A percentile compares a stretch with the other conserved stretches of the same genome.
Evolutionary conservation across 306 rosid species (phyloP).

Genomic region (Cucurbita ficifolia): DNA sequence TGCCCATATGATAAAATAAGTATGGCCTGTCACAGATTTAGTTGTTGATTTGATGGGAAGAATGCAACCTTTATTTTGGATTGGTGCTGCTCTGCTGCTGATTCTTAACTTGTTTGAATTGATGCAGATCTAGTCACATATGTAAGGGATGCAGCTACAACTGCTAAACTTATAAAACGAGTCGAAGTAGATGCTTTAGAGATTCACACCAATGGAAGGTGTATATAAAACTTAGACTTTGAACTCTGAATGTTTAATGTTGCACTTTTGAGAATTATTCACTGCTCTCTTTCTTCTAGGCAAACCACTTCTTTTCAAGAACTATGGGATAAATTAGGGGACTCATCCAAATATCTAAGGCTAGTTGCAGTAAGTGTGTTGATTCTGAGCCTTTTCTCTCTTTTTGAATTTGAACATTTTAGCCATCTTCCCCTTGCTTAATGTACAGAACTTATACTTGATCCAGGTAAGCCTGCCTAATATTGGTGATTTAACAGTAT

Average conservation of each 20-base stretch:
- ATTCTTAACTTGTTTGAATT: constrained; percentile 6
- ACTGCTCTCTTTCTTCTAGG: constrained; percentile 16
- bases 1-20: constrained; percentile 92
- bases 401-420: background rate
- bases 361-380: constrained; percentile 63
- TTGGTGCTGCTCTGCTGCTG: background rate
- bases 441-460: background rate
- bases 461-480: constrained; percentile 82
- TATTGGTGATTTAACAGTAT: constrained; percentile 45
- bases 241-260: background rate
- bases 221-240: constrained; percentile 9
- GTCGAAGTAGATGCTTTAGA: constrained; percentile 69
- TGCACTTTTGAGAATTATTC: background rate
- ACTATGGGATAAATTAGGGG: constrained; percentile 68
- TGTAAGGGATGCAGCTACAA: constrained; percentile 50
- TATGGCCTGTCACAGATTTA: constrained; percentile 9
- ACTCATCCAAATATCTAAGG: constrained; percentile 37
- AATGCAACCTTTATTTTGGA: background rate
- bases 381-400: constrained; percentile 8
- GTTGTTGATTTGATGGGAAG: background rate
- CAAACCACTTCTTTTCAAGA: constrained; percentile 35
- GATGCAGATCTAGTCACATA: constrained; percentile 50
- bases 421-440: background rate
- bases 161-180: constrained; percentile 45
- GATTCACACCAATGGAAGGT: constrained; percentile 90